Evolutionary conservation across 2,329 filamentous ascomycete species (phyloP).

Genomic region (Fusarium sp.): DNA sequence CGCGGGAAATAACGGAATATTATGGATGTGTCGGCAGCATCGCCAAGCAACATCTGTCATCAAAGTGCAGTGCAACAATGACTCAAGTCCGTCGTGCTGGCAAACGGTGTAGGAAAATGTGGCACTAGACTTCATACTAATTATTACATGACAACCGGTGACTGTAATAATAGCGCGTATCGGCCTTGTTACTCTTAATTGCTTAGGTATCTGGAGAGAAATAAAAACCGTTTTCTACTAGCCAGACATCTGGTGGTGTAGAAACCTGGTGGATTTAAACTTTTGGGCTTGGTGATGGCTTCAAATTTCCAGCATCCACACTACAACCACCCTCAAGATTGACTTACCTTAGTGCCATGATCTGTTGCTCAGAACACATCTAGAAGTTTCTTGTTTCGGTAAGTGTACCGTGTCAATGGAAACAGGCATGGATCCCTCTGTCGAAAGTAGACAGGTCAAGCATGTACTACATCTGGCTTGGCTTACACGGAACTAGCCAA

Average conservation of each 20-base stretch:
- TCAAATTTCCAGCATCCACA: conserved; percentile 9
- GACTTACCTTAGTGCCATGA: not conserved
- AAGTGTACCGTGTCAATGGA: too few species aligned
- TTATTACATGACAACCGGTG: not conserved
- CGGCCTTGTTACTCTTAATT: not conserved
- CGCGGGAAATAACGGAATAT: conserved; percentile 21
- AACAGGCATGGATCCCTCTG: too few species aligned
- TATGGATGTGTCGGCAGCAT: conserved; percentile 21
- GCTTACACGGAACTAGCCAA: too few species aligned
- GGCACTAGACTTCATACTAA: not conserved
- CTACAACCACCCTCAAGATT: not conserved
- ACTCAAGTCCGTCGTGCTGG: conserved; percentile 8
- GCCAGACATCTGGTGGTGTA: not conserved
- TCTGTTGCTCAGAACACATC: not conserved
- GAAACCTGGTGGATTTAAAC: conserved; percentile 15
- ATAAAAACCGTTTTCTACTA: conserved; percentile 5
- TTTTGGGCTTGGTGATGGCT: conserved; percentile 26
- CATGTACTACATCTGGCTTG: too few species aligned
- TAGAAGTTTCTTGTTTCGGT: not conserved
- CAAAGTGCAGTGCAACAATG: conserved; percentile 5
- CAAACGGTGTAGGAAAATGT: not conserved
- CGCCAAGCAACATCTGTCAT: conserved; percentile 2
- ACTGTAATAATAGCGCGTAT: not conserved
- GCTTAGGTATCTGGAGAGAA: not conserved
- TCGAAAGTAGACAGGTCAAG: too few species aligned